Base-by-base conservation (phyloP, 345 rosid genomes). In the Acer campestre region DNA sequence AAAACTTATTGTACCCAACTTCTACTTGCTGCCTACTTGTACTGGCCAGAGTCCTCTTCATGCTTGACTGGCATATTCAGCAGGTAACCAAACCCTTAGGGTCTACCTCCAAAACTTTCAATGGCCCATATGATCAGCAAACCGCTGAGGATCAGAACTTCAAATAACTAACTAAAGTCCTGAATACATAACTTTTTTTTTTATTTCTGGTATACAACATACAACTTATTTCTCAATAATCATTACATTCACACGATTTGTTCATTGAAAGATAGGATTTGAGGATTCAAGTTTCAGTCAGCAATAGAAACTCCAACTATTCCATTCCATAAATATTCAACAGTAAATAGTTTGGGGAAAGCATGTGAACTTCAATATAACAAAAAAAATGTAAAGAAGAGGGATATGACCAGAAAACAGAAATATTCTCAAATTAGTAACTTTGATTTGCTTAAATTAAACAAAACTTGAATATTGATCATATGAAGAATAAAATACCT, bases 401-500 rank as follows among this genome's bases (percentile, higher is more conserved):
- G 49, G 79, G n/a, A 27, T 18, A 66, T 17, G 67, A 44, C 16
- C n/a, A 13, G n/a, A 70, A 25, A 64, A 61, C 53, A 65, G 25
- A 78, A 23, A 18, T 46, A 73, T 46, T 64, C 5, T 55, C n/a
- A 56, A 18, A 9, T 71, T 7, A 8, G 48, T 55, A 71, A 48
- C 16, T 16, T 73, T 31, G 0, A 35, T 22, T 38, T 22, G 20
- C 40, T 42, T 42, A 25, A 55, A 56, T 58, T 55, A 68, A 35
- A 22, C 23, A 40, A 55, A 68, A 9, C 67, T 58, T 4, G 25
- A 77, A 61, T 20, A 31, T 44, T 31, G 69, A 22, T 7, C 51
- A 61, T 64, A 76, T 44, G 59, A 67, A 67, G 70, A 38, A 64
- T 38, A 76, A 80, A 78, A 75, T 85, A 97, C 99, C 99, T 72